phyloP scores from a whole-genome alignment of 805 yeast species.

The Huiozyma sinensis region DNA sequence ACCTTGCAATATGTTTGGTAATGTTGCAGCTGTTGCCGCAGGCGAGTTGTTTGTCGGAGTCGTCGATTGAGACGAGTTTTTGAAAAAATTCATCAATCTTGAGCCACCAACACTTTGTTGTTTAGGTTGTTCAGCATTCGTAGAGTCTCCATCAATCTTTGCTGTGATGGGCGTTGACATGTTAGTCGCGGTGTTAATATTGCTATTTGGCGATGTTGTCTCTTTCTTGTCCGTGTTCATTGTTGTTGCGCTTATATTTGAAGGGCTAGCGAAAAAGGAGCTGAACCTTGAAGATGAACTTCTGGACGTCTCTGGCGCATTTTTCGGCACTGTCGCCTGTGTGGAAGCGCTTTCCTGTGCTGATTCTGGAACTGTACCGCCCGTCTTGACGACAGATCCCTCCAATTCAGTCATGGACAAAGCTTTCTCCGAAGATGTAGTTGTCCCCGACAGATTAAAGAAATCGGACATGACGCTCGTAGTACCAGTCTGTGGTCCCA shows the following conservation, averaged over 20 bases:
- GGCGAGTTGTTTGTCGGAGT: no score
- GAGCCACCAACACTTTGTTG: slow-evolving; percentile 17
- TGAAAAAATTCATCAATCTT: slow-evolving; percentile 24
- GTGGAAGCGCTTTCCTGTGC: no score
- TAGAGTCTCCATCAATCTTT: not conserved
- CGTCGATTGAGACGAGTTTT: slow-evolving; percentile 6
- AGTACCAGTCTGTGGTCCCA: not conserved
- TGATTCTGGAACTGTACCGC: no score
- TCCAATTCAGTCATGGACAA: no score
- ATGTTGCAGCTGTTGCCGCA: no score
- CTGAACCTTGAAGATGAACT: slow-evolving; percentile 27
- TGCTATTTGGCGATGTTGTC: not conserved
- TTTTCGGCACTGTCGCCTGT: not conserved
- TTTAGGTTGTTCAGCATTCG: not conserved
- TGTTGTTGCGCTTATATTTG: not conserved
- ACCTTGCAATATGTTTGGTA: no score
- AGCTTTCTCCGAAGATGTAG: not conserved
- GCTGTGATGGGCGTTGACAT: not conserved
- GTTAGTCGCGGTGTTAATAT: not conserved
- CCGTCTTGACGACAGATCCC: no score
- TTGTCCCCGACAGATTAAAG: slow-evolving; percentile 11
- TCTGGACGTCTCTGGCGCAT: slow-evolving; percentile 4
- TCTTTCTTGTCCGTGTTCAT: not conserved
- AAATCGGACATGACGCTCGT: slow-evolving; percentile 26
- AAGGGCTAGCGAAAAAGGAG: slow-evolving; percentile 24